phyloP scores from a whole-genome alignment of 2,329 filamentous ascomycete species.

The Botrytis paeoniae region DNA sequence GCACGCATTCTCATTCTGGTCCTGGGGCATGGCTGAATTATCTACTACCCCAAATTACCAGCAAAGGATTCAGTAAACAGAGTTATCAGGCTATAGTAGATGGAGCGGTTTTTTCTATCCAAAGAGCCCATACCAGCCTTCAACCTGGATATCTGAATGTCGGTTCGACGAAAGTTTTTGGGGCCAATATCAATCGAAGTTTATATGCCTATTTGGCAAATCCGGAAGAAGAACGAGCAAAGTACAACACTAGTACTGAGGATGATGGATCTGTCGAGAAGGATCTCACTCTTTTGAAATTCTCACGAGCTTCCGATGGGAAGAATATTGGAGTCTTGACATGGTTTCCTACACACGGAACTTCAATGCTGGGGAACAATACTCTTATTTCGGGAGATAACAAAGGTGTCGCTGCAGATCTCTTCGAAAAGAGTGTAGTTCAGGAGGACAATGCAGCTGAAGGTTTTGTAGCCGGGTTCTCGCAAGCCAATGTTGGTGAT shows the following conservation, averaged over 20 bases:
- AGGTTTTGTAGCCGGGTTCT: conserved; percentile 85
- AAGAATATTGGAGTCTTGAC: conserved; percentile 80
- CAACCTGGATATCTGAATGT: conserved; percentile 64
- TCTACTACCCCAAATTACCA: conserved; percentile 85
- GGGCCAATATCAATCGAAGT: conserved; percentile 87
- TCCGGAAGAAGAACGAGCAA: conserved; percentile 68
- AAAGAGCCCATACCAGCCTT: conserved; percentile 72
- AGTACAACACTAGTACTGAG: conserved; percentile 57
- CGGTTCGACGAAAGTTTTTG: conserved; percentile 64
- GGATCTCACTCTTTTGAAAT: conserved; percentile 74
- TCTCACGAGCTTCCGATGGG: conserved; percentile 68
- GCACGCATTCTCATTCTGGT: conserved; percentile 89
- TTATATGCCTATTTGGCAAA: conserved; percentile 86
- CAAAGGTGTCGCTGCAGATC: conserved; percentile 85
- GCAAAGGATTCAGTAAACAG: conserved; percentile 78
- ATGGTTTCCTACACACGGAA: conserved; percentile 92
- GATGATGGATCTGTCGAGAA: conserved; percentile 64
- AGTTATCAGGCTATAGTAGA: conserved; percentile 88
- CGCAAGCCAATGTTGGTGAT: conserved; percentile 87
- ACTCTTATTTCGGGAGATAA: conserved; percentile 92
- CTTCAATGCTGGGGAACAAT: conserved; percentile 87
- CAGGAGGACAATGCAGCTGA: conserved; percentile 54
- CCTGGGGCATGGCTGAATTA: conserved; percentile 95
- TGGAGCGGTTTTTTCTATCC: conserved; percentile 77
- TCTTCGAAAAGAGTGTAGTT: conserved; percentile 71